Percentiles rank a stretch among this genome's conserved stretches.
Conservation (phyloP, 306 rosid species). For the Lagenaria siceraria region DNA sequence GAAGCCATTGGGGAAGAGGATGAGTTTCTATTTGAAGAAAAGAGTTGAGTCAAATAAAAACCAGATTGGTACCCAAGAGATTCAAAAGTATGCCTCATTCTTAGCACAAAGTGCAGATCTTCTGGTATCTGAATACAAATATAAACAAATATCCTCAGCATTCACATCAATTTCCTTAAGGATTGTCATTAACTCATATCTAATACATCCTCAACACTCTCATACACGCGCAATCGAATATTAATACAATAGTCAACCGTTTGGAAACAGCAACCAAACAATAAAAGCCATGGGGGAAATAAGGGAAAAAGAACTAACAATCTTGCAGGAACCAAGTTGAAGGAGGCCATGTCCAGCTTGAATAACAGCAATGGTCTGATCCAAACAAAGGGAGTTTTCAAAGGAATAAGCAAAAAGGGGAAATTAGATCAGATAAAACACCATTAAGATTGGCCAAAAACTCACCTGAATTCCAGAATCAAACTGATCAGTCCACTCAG, state of each 20-base stretch:
- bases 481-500: conserved; percentile 98
- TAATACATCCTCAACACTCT: neutral
- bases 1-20: conserved; percentile 56
- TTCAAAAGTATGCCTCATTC: conserved; percentile 99
- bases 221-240: neutral
- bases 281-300: neutral
- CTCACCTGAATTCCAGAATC: conserved; percentile 98
- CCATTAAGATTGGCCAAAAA: conserved; percentile 10
- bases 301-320: conserved; percentile 38
- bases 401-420: neutral
- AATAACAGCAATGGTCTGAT: conserved; percentile 95
- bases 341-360: conserved; percentile 99
- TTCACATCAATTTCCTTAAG: neutral
- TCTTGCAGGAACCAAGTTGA: conserved; percentile 96
- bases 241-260: neutral
- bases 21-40: conserved; percentile 69
- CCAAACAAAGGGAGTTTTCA: conserved; percentile 1
- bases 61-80: conserved; percentile 96
- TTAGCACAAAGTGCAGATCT: conserved; percentile 92
- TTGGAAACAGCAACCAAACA: neutral
- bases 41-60: conserved; percentile 82
- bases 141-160: neutral
- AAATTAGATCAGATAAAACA: neutral
- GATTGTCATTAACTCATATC: neutral
- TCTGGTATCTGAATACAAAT: conserved; percentile 60